phyloP scores from a whole-genome alignment of 2,329 filamentous ascomycete genomes.

The Sporothrix sp. region DNA sequence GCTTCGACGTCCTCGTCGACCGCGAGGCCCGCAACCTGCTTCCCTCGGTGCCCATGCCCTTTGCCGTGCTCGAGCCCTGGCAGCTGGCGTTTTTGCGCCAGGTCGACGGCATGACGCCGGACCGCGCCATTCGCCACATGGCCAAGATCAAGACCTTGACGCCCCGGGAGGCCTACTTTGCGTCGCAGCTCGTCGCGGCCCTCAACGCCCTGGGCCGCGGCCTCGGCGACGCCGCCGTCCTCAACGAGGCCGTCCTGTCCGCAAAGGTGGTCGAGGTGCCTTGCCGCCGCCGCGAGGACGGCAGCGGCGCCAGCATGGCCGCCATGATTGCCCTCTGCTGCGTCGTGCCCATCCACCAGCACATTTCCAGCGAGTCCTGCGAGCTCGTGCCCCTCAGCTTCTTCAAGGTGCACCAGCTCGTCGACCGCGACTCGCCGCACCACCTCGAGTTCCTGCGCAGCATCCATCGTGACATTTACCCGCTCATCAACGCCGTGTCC shows the following conservation, averaged over 20 bases:
- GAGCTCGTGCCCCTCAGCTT: conserved; percentile 40
- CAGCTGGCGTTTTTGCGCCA: conserved; percentile 46
- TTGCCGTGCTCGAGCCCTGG: conserved; percentile 42
- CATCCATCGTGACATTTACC: conserved; percentile 13
- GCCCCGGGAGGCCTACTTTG: conserved; percentile 34
- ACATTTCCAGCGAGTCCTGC: conserved; percentile 33
- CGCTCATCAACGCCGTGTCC: conserved; percentile 9
- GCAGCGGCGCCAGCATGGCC: conserved; percentile 9
- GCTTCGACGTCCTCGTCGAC: conserved; percentile 55
- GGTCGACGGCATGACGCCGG: conserved; percentile 36
- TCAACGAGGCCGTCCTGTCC: conserved; percentile 37
- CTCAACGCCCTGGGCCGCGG: conserved; percentile 32
- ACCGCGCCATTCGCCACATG: conserved; percentile 30
- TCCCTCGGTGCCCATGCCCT: conserved; percentile 46
- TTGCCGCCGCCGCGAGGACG: conserved; percentile 20
- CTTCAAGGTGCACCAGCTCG: conserved; percentile 32
- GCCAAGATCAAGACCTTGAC: conserved; percentile 28
- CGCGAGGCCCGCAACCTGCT: conserved; percentile 48
- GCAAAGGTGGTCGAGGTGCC: conserved; percentile 35
- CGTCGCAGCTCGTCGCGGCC: conserved; percentile 33
- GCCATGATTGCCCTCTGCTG: conserved; percentile 36
- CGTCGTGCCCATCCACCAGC: conserved; percentile 39
- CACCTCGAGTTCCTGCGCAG: conserved; percentile 12
- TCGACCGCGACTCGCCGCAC: conserved; percentile 11
- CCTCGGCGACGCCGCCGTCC: conserved; percentile 33